These are phyloP conservation scores for Croton setiger DNA, from an alignment of 441 rosid species.

Conservation along the genomic window DNA sequence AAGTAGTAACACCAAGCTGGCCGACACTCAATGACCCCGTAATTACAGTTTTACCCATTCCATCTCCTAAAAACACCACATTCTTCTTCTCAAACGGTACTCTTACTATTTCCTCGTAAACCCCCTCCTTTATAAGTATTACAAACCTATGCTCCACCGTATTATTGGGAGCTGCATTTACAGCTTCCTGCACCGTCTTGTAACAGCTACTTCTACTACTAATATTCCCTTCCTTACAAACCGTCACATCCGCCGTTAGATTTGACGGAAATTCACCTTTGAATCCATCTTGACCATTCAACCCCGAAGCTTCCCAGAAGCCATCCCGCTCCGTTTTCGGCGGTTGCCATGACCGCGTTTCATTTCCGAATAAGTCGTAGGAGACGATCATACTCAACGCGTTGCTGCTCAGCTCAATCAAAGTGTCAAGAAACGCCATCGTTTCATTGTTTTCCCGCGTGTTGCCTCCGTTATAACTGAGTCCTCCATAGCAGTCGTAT, in stretches of 20 bases:
- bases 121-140: conserved; percentile 60
- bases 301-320: conserved; percentile 54
- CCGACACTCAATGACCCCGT: conserved; percentile 62
- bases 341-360: conserved; percentile 46
- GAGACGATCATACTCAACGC: conserved; percentile 69
- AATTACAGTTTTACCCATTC: conserved; percentile 80
- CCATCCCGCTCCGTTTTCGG: conserved; percentile 74
- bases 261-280: conserved; percentile 43
- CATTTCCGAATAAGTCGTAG: conserved; percentile 53
- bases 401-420: conserved; percentile 52
- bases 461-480: conserved; percentile 51
- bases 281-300: conserved; percentile 23
- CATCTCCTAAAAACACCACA: conserved; percentile 80
- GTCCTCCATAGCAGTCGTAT: conserved; percentile 65
- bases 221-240: conserved; percentile 46
- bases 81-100: conserved; percentile 72
- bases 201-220: too few relatives aligned
- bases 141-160: conserved; percentile 43
- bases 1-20: conserved; percentile 61
- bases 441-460: conserved; percentile 43
- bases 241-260: conserved; percentile 51
- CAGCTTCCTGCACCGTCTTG: conserved; percentile 77
- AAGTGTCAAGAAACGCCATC: conserved; percentile 40
- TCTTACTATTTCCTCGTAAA: conserved; percentile 77
- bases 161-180: conserved; percentile 61